Evolutionary conservation across 2,329 filamentous ascomycete species (phyloP).

Genomic region (Helicocarpus griseus): DNA sequence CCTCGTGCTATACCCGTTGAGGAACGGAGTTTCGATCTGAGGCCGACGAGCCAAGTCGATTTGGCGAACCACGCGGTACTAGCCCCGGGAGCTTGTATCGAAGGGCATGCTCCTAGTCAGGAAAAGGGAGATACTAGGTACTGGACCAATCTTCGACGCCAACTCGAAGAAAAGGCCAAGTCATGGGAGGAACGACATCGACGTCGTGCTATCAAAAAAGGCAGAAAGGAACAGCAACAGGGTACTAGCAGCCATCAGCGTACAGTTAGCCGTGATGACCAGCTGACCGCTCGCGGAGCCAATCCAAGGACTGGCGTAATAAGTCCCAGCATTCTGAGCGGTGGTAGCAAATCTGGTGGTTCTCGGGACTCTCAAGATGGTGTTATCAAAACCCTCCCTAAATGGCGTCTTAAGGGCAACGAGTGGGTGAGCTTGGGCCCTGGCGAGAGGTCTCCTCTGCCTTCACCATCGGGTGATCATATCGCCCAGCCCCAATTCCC

Average conservation of each 20-base stretch:
- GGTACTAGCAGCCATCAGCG: slow-evolving; percentile 4
- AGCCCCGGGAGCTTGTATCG: neutral
- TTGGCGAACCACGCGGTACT: neutral
- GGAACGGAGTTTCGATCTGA: neutral
- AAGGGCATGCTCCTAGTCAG: neutral
- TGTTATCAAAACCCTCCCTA: slow-evolving; percentile 12
- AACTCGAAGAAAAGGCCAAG: slow-evolving; percentile 4
- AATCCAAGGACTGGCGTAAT: slow-evolving; percentile 30
- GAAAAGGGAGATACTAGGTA: neutral
- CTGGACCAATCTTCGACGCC: slow-evolving; percentile 3
- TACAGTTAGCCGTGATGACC: slow-evolving; percentile 23
- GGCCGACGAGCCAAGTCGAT: neutral
- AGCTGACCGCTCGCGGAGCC: slow-evolving; percentile 22
- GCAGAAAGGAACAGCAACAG: neutral
- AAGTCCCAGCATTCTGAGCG: slow-evolving; percentile 23
- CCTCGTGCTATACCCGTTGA: neutral
- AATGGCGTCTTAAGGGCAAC: slow-evolving; percentile 26
- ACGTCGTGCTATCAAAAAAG: neutral
- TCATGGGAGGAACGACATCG: neutral
- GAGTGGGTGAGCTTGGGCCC: slow-evolving; percentile 26
- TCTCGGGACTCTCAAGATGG: slow-evolving; percentile 12
- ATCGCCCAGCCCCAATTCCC: neutral
- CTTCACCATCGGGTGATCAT: slow-evolving; percentile 8
- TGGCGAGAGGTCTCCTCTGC: slow-evolving; percentile 15
- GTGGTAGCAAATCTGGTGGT: slow-evolving; percentile 15